phyloP scores from a whole-genome alignment of 176 grass and related monocot genomes.

The Pontederia crassipes region DNA sequence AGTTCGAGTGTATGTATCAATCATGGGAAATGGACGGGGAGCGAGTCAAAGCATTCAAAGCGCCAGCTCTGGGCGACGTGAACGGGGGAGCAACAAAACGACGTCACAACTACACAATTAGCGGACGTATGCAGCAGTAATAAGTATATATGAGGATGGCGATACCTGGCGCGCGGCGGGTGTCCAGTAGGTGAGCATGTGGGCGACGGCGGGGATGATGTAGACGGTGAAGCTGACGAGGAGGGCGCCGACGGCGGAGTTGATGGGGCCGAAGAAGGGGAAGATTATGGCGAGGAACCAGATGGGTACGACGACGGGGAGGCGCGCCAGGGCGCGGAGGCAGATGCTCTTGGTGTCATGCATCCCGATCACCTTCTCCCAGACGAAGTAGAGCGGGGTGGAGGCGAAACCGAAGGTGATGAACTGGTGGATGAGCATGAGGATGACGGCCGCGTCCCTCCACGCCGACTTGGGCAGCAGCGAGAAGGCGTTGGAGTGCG shows the following conservation, averaged over 20 bases:
- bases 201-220: conserved; percentile 12
- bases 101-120: too few relatives aligned
- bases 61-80: too few relatives aligned
- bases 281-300: conserved; percentile 23
- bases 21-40: too few relatives aligned
- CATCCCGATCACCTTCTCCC: conserved; percentile 66
- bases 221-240: conserved; percentile 23
- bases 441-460: conserved; percentile 51
- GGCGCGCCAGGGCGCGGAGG: conserved; percentile 15
- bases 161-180: conserved; percentile 1
- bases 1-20: too few relatives aligned
- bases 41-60: too few relatives aligned
- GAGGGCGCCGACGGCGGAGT: conserved; percentile 16
- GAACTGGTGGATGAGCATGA: conserved; percentile 87
- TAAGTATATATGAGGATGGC: background rate
- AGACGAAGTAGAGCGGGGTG: conserved; percentile 87
- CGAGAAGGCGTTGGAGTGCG: conserved; percentile 60
- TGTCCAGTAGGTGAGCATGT: conserved; percentile 19
- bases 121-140: too few relatives aligned
- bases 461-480: conserved; percentile 37
- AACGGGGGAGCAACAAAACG: too few relatives aligned
- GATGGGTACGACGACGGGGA: conserved; percentile 17
- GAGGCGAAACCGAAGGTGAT: conserved; percentile 84
- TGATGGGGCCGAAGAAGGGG: conserved; percentile 24
- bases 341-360: conserved; percentile 31